Conservation (phyloP, 1,139 yeast genomes). For the Pichia sp. region DNA sequence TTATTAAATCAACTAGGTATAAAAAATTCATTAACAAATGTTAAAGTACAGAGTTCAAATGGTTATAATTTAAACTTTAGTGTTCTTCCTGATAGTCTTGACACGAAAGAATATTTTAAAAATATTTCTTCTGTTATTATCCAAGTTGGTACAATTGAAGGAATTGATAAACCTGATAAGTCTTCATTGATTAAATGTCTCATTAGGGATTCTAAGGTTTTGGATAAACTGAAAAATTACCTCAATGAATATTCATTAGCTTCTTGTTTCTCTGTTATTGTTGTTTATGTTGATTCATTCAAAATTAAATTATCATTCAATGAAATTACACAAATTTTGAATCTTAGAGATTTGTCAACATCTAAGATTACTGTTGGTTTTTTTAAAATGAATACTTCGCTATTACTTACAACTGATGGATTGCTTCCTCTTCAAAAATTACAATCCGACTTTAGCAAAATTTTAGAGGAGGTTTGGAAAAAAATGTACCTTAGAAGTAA, state of each 20-base stretch:
- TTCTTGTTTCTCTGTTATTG: constrained; percentile 18
- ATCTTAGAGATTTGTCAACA: neutral
- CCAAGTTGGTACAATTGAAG: constrained; percentile 39
- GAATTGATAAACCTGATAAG: constrained; percentile 28
- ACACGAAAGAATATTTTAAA: constrained; percentile 35
- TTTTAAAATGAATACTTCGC: constrained; percentile 1
- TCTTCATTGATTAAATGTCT: constrained; percentile 19
- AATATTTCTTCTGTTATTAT: constrained; percentile 37
- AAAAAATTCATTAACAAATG: no score
- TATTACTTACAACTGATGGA: neutral
- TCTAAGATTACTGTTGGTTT: constrained; percentile 10
- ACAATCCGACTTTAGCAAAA: constrained; percentile 1
- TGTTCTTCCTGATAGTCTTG: constrained; percentile 37
- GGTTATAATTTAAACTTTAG: constrained; percentile 23
- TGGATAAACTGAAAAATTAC: constrained; percentile 36
- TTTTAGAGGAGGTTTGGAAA: constrained; percentile 7
- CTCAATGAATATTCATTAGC: constrained; percentile 34
- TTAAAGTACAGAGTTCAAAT: neutral
- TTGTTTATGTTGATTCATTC: constrained; percentile 15
- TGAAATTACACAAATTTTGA: constrained; percentile 6
- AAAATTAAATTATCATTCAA: neutral
- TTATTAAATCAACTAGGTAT: constrained; percentile 5
- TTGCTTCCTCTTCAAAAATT: constrained; percentile 1
- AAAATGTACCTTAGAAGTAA: neutral
- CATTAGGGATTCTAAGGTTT: constrained; percentile 33